Evolutionary conservation across 768 basidiomycete genomes (phyloP).

Genomic region (Exsudoporus frostii): DNA sequence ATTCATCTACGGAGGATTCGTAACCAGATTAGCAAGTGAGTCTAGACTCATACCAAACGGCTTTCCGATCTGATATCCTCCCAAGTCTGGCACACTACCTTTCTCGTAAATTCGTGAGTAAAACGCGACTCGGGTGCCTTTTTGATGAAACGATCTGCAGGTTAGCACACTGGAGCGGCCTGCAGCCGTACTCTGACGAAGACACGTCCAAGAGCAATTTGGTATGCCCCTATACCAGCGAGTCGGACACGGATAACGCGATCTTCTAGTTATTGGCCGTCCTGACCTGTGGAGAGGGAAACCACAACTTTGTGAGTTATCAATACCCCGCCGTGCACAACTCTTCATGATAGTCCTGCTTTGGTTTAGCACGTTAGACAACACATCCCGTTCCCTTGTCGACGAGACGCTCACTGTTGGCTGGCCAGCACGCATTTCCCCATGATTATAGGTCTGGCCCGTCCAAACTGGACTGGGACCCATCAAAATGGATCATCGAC

Average conservation of each 20-base stretch:
- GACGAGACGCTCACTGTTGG: constrained; percentile 1
- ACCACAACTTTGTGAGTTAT: constrained; percentile 12
- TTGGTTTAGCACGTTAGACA: constrained; percentile 8
- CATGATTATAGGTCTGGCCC: constrained; percentile 13
- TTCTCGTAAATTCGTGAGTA: constrained; percentile 10
- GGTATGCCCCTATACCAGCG: background rate
- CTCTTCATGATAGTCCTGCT: background rate
- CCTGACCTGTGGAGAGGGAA: constrained; percentile 10
- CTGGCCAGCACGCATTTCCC: constrained; percentile 10
- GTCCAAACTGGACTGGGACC: constrained; percentile 11
- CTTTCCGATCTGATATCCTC: background rate
- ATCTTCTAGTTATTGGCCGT: constrained; percentile 8
- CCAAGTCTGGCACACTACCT: constrained; percentile 10
- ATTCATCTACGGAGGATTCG: constrained; percentile 8
- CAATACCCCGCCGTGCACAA: background rate
- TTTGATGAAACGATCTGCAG: background rate
- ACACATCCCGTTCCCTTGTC: background rate
- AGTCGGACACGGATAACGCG: background rate
- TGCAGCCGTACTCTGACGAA: constrained; percentile 13
- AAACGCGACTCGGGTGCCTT: background rate
- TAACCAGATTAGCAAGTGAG: constrained; percentile 12
- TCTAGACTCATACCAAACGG: background rate
- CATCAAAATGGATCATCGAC: constrained; percentile 13
- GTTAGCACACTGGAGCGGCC: constrained; percentile 9
- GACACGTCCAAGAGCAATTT: constrained; percentile 9